Conservation (phyloP, 1,284 basidiomycete genomes). For the Sporisorium graminicola region DNA sequence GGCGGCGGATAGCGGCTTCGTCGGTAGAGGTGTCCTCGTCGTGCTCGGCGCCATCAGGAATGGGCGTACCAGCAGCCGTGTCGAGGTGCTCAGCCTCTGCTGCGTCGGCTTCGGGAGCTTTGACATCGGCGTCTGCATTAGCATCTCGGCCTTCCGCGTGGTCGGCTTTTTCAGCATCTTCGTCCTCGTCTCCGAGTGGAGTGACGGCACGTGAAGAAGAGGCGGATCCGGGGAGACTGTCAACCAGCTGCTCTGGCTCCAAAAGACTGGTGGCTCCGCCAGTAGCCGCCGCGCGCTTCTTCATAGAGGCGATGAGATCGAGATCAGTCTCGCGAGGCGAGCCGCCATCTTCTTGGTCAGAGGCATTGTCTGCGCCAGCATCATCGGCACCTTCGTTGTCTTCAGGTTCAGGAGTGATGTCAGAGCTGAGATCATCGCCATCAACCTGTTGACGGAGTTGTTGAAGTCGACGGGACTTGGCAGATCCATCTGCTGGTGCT, state of each 20-base stretch:
- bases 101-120: constrained; percentile 22
- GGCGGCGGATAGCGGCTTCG: constrained; percentile 66
- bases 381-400: constrained; percentile 30
- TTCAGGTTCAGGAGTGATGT: constrained; percentile 53
- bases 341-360: constrained; percentile 45
- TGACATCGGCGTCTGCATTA: constrained; percentile 19
- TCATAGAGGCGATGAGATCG: constrained; percentile 55
- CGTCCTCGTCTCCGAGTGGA: constrained; percentile 48
- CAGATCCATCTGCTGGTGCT: constrained; percentile 6
- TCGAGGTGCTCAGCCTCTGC: constrained; percentile 41
- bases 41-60: constrained; percentile 45
- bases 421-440: constrained; percentile 47
- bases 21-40: constrained; percentile 59
- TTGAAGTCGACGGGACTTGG: constrained; percentile 33
- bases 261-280: constrained; percentile 61
- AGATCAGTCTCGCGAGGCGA: constrained; percentile 43
- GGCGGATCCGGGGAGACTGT: constrained; percentile 52
- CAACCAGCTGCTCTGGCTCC: constrained; percentile 51
- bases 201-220: constrained; percentile 55
- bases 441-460: constrained; percentile 38
- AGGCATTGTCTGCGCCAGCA: constrained; percentile 24
- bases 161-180: constrained; percentile 33
- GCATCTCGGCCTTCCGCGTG: constrained; percentile 8
- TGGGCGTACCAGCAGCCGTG: constrained; percentile 48
- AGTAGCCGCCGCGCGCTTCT: constrained; percentile 62